Conservation (phyloP, 345 rosid genomes). For the Sisymbrium irio region DNA sequence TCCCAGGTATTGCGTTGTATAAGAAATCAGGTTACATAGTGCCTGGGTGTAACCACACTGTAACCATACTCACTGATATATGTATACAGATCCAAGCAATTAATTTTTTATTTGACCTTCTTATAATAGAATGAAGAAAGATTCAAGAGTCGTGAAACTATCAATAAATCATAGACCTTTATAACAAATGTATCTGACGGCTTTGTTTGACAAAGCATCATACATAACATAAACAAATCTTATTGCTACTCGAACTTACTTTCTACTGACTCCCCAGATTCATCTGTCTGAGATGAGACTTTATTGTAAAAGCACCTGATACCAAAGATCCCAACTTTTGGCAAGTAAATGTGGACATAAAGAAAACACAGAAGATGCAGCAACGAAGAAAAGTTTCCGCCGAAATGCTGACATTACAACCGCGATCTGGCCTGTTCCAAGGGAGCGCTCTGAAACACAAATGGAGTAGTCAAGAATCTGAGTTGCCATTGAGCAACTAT, state of each 20-base stretch:
- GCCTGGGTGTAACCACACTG: not conserved
- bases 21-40: not conserved
- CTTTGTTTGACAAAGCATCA: slow-evolving; percentile 8
- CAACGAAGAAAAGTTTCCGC: not conserved
- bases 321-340: slow-evolving; percentile 13
- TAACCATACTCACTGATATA: not conserved
- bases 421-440: slow-evolving; percentile 45
- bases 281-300: slow-evolving; percentile 24
- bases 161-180: slow-evolving; percentile 15
- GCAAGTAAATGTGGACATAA: not conserved
- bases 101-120: not conserved
- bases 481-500: not conserved
- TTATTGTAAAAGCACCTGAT: slow-evolving; percentile 8
- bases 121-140: not conserved
- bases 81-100: not conserved
- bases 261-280: slow-evolving; percentile 25
- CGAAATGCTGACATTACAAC: slow-evolving; percentile 31
- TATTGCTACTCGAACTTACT: slow-evolving; percentile 14
- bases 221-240: slow-evolving; percentile 1
- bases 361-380: slow-evolving; percentile 6
- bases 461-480: not conserved
- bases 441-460: slow-evolving; percentile 62
- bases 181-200: slow-evolving; percentile 12
- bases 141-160: not conserved
- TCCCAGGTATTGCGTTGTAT: not conserved